Base-by-base conservation (phyloP, 257 asterid genomes). In the Solanum bukasovii region DNA sequence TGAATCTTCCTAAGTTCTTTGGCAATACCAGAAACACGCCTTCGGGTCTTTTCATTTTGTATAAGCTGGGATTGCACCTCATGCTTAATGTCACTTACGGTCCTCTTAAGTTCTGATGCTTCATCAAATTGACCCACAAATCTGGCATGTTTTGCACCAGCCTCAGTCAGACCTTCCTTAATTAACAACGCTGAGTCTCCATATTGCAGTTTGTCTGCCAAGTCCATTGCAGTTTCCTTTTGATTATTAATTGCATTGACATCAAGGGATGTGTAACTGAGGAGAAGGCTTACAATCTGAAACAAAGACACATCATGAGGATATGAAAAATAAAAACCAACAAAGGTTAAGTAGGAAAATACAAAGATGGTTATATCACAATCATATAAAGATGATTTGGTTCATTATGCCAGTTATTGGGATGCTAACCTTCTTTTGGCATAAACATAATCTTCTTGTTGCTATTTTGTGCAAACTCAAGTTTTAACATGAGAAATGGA, bases 1-100 rank as follows among this genome's bases (percentile, higher is more conserved):
- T 97, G 99, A 34, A 97, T 96, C 89, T 97, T 97, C 89, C 93
- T 94, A n/a, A 97, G 96, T 89, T 96, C 99, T 89, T 97, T 97
- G 74, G 99, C 99, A 4, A 97, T 97, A 67, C 99, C 98, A 1
- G 98, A 96, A 72, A 97, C 99, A 27, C 99, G 93, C 87, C 96
- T 90, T 63, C 93, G 98, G 23, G 99, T 97, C 88, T 93, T 95
- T 91, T 96, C 99, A 25, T 95, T 96, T 87, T 97, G 99, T 67
- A 94, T 89, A 87, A 96, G 96, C 86, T 97, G 99, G 89, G 98
- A 94, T 29, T 95, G 98, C 27, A 97, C 99, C 89, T 97, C 99
- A 31, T 97, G 98, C 88, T 92, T 96, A 86, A 97, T 97, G 91
- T 97, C 99, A 87, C 99, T 97, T 16, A 97, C 99, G 2, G 99